phyloP scores from a whole-genome alignment of 2,329 filamentous ascomycete species.

The Microcyclosporella mali region DNA sequence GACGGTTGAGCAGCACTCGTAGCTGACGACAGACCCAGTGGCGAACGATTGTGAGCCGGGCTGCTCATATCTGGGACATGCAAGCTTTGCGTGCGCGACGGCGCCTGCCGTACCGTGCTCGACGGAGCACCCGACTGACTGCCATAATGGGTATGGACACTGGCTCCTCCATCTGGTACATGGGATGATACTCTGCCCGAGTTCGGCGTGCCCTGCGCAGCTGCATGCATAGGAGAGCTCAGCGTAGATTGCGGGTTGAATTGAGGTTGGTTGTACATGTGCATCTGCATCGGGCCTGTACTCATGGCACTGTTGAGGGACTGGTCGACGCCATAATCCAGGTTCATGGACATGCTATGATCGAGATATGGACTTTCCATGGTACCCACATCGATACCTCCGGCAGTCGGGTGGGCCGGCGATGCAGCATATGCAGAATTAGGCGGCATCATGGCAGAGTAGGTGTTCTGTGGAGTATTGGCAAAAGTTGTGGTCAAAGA shows the following conservation, averaged over 20 bases:
- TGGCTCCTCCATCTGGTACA: conserved; percentile 23
- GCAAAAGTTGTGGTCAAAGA: conserved; percentile 38
- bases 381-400: conserved; percentile 40
- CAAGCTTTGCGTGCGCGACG: conserved; percentile 25
- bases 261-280: conserved; percentile 36
- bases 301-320: conserved; percentile 19
- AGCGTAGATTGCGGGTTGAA: conserved; percentile 34
- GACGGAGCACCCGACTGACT: conserved; percentile 10
- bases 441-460: conserved; percentile 33
- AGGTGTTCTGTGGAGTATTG: conserved; percentile 32
- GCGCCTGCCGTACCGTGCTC: conserved; percentile 14
- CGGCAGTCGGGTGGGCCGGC: conserved; percentile 35
- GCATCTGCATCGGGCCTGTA: conserved; percentile 25
- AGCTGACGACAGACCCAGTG: conserved; percentile 11
- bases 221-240: conserved; percentile 35
- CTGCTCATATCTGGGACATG: conserved; percentile 19
- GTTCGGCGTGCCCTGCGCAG: conserved; percentile 26
- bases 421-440: conserved; percentile 39
- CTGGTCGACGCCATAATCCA: conserved; percentile 36
- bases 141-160: conserved; percentile 27
- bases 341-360: conserved; percentile 36
- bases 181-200: conserved; percentile 23
- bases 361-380: conserved; percentile 39
- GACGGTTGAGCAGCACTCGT: background rate
- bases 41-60: conserved; percentile 18